Base-by-base conservation (phyloP, 148 eudicot genomes). In the Vaccinium macrocarpon region DNA sequence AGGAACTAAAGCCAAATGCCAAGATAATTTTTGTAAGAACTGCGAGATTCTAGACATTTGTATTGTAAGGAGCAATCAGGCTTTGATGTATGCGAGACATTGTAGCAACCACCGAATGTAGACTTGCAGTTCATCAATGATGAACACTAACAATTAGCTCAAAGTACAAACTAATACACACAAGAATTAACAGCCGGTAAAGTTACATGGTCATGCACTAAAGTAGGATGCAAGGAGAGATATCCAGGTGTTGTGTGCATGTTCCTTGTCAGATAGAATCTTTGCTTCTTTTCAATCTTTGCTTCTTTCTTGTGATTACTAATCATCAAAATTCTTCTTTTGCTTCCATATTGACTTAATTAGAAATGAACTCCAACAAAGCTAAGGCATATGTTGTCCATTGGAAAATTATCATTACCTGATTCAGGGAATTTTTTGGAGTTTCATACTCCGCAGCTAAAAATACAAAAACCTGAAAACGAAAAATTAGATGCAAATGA, bases 391-490 rank as follows among this genome's bases (percentile, higher is more conserved):
- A 23, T 49, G 4, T 19, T 49, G n/a, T 76, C 27, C 79, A 32
- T 61, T 61, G 42, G 25, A 77, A 21, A 78, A 78, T 32, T 25
- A 50, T 1, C 35, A 77, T 35, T 87, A 96, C 99, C 98, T 96
- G 99, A 92, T 94, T 96, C 68, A 96, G 84, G 12, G 91, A 80
- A 87, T 96, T 92, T 83, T 91, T 87, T 80, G 92, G 89, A 80
- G 94, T 96, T 88, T 87, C 93, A 88, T 96, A 96, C 83, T 96
- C 99, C 9, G 99, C 99, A 35, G 99, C 97, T 83, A 96, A 84
- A 88, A 96, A 96, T 78, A 92, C 98, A 87, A 96, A 96, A 32
- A 96, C 97, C 99, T 96, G 93, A 82, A 86, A 86, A 70, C 53
- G 0, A 75, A 84, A 83, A 84, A 78, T 61, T 29, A 74, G 35